Evolutionary conservation across 2,329 filamentous ascomycete genomes (phyloP), one percentile per base, ranked within the genome.

Genomic region (Colletotrichum sp.): DNA sequence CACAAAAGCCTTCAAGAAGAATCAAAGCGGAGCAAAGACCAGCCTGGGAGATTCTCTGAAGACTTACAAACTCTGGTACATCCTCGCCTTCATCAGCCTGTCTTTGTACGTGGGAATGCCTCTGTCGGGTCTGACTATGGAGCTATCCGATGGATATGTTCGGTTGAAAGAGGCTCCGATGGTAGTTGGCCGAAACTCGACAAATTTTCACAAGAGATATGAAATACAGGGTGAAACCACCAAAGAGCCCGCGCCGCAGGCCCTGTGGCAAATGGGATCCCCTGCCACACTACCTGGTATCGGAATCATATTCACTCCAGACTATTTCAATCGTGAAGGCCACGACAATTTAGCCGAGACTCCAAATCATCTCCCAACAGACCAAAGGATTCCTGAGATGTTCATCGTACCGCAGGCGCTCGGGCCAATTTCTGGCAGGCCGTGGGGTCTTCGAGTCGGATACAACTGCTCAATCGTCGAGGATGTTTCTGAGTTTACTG

Each of bases 121-220:
- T 6, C 68, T 78, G 19, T 78, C 78, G 1, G 75, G 77, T 57
- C 74, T 78, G 15, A 64, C 69, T 27, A 68, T 68, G 66, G 66
- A 78, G 55, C 28, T 77, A 5, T 68, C 73, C 15, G 77, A 78
- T n/a, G 77, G 77, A 15, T 77, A 74, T n/a, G 60, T 78, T 32
- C 27, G 15, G 1, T 5, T 44, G 9, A n/a, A 32, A 0, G 64
- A 71, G 8, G 1, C 8, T 6, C 72, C 77, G 1, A 52, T 59
- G 12, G 72, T 78, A 5, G 44, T 76, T 2, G 77, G 77, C 22
- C 75, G 63, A 5, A 66, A 48, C 25, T 39, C 28, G 11, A 30
- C 39, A 12, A 28, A 11, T 19, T 71, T 67, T 32, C 5, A 66
- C 34, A 22, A 22, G 13, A 12, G 63, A 25, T 39, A 39, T 15